Evolutionary conservation across 1,284 basidiomycete species (phyloP).

Genomic region (Cryptococcus sp.): DNA sequence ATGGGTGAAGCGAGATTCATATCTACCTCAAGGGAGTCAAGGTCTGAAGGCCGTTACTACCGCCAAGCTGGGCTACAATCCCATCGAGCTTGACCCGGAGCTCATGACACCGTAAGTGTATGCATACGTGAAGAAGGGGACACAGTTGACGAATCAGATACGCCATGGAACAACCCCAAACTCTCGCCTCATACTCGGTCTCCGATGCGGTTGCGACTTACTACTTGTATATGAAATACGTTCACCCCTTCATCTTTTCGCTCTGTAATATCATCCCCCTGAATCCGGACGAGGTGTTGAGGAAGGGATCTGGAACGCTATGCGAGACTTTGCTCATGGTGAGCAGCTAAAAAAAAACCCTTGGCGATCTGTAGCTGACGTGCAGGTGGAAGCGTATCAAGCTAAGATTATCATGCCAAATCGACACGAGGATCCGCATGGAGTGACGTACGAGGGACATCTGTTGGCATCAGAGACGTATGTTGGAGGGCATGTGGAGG

Average conservation of each 20-base stretch:
- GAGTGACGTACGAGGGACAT: slow-evolving; percentile 93
- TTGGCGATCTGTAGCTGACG: slow-evolving; percentile 5
- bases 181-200: slow-evolving; percentile 94
- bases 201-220: slow-evolving; percentile 99
- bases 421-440: slow-evolving; percentile 86
- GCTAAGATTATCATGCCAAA: slow-evolving; percentile 97
- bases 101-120: slow-evolving; percentile 90
- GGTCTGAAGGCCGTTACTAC: slow-evolving; percentile 98
- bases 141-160: slow-evolving; percentile 56
- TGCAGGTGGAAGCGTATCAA: slow-evolving; percentile 88
- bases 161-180: slow-evolving; percentile 91
- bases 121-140: not conserved
- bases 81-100: slow-evolving; percentile 96
- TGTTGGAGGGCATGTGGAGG: slow-evolving; percentile 98
- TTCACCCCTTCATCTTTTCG: slow-evolving; percentile 99
- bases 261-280: slow-evolving; percentile 99
- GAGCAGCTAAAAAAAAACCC: slow-evolving; percentile 2
- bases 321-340: slow-evolving; percentile 99
- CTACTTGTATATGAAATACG: slow-evolving; percentile 99
- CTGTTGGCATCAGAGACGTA: slow-evolving; percentile 95
- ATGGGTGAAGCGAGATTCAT: slow-evolving; percentile 99
- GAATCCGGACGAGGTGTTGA: slow-evolving; percentile 90
- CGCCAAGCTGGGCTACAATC: slow-evolving; percentile 93
- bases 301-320: slow-evolving; percentile 93
- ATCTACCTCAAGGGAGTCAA: slow-evolving; percentile 96